Percentiles rank a stretch among this genome's conserved stretches.
These are phyloP conservation scores for Podaxis rugospora DNA, from an alignment of 768 basidiomycete species.

Conservation along the genomic window DNA sequence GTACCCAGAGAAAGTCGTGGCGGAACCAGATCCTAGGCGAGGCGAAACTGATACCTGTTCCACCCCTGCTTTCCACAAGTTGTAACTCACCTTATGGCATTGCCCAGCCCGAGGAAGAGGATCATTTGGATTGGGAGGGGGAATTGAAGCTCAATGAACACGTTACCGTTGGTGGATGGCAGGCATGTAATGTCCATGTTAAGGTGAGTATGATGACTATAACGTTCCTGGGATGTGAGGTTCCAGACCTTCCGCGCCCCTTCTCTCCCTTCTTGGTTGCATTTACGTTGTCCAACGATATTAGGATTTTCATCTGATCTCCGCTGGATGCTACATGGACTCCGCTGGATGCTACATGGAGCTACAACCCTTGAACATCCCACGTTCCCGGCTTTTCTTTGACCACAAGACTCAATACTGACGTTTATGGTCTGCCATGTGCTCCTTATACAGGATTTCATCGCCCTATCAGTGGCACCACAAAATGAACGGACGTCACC, in stretches of 20 bases:
- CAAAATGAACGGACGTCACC: conserved; percentile 28
- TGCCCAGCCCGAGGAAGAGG: conserved; percentile 29
- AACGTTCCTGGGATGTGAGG: neutral
- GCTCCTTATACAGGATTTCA: conserved; percentile 44
- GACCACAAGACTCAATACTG: neutral
- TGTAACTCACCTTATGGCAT: conserved; percentile 16
- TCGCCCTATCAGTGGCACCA: conserved; percentile 46
- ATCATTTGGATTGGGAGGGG: conserved; percentile 61
- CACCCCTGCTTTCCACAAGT: conserved; percentile 26
- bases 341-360: neutral
- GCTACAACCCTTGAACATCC: neutral
- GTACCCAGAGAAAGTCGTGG: conserved; percentile 28
- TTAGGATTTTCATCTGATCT: neutral
- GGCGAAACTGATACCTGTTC: conserved; percentile 42
- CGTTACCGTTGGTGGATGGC: conserved; percentile 42
- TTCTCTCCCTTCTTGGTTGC: neutral
- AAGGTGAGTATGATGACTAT: conserved; percentile 26
- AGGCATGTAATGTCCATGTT: conserved; percentile 35
- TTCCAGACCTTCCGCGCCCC: neutral
- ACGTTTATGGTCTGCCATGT: neutral
- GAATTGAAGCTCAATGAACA: conserved; percentile 36
- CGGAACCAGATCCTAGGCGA: conserved; percentile 41
- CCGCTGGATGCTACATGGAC: neutral
- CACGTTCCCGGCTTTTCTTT: neutral
- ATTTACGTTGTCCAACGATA: neutral